Evolutionary conservation across 179 eudicot species (phyloP).

Genomic region (Silene vulgaris): DNA sequence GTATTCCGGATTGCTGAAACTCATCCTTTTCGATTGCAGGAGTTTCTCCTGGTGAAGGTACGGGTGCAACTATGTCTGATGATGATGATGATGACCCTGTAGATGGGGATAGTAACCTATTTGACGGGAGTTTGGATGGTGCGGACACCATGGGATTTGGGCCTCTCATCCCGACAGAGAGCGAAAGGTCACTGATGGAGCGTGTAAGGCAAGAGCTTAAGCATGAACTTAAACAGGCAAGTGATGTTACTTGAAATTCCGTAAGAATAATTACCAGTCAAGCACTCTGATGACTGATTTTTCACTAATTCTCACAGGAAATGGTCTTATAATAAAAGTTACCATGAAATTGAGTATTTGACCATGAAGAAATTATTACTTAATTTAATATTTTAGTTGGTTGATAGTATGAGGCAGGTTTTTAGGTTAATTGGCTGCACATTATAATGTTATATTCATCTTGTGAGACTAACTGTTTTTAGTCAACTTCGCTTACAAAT

Average conservation of each 20-base stretch:
- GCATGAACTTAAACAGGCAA: conserved; percentile 73
- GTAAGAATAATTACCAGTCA: not conserved
- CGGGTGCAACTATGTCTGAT: conserved; percentile 82
- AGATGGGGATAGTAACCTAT: conserved; percentile 50
- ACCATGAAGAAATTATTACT: too few relatives aligned
- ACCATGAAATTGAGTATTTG: too few relatives aligned
- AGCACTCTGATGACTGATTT: conserved; percentile 15
- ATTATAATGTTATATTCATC: too few relatives aligned
- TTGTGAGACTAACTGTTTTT: too few relatives aligned
- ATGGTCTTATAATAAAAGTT: too few relatives aligned
- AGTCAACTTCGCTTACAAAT: not conserved
- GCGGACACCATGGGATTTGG: conserved; percentile 66
- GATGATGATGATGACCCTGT: conserved; percentile 65
- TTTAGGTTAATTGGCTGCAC: too few relatives aligned
- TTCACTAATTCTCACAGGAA: not conserved
- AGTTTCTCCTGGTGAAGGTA: conserved; percentile 67
- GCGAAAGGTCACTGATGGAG: conserved; percentile 68
- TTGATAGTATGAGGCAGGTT: too few relatives aligned
- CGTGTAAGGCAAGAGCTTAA: conserved; percentile 80
- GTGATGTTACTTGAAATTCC: not conserved
- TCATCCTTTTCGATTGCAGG: conserved; percentile 34
- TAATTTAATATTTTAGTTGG: too few relatives aligned
- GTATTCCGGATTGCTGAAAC: not conserved
- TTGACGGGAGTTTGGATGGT: conserved; percentile 57
- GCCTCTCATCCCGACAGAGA: conserved; percentile 68